Evolutionary conservation across 352 stramenopile species (phyloP), one percentile per base, ranked within the genome.

Genomic region (Globisporangium heterothallicum): DNA sequence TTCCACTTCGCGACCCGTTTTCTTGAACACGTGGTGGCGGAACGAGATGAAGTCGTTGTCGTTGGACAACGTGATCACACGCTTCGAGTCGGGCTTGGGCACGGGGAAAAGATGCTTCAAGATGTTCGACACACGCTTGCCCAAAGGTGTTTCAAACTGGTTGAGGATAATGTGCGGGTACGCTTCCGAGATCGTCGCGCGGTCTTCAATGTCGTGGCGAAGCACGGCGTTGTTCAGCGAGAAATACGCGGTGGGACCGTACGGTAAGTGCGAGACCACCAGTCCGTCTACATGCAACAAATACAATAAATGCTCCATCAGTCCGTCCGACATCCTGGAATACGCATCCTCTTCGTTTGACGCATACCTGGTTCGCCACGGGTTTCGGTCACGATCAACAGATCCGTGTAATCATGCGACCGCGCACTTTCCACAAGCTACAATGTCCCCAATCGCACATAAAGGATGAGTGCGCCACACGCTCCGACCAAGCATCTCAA

Each of bases 51-150:
- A 98, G 77, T 99, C 97, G 61, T 97, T 93, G 58, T 98, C 78
- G 71, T 99, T 99, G 16, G 86, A 91, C 58, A 99, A 97, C 29
- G 97, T 99, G 36, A 99, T 95, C 4, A 99, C 90, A 41, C 97
- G 88, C 67, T 97, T 96, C 22, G 94, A 91, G 65, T 99, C 97
- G 18, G 81, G 55, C 66, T 98, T 98, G 4, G 97, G 96, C 35
- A 99, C 94, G 0, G 97, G 97, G 67, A 99, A 99, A 26, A 99
- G 65, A 70, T 98, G 96, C 74, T 99, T 99, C 5, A 99, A 77
- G 65, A 99, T 98, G 67, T 98, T 99, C 47, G 86, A 84, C 27
- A 99, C 89, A 41, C 97, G 90, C 60, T 96, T 82, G 42, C 97
- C 97, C 38, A 99, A 74, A 19, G 84, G 56, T 12, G 92, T 97